phyloP scores from a whole-genome alignment of 1,139 yeast species.

The Yamadazyma triangularis region DNA sequence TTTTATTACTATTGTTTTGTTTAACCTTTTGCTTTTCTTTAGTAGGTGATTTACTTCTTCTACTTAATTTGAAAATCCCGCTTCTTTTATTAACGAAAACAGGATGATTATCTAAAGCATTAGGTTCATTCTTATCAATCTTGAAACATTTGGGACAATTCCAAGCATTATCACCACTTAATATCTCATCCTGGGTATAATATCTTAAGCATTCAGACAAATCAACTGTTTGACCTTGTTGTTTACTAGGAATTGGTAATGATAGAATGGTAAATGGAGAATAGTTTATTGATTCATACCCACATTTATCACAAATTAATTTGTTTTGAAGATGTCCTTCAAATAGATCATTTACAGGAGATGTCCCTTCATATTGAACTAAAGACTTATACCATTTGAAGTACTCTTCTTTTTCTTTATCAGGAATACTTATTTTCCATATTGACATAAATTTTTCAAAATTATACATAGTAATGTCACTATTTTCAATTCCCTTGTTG shows the following conservation, averaged over 20 bases:
- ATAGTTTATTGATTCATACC: conserved; percentile 51
- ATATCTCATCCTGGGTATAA: conserved; percentile 63
- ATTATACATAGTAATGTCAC: conserved; percentile 9
- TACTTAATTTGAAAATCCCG: conserved; percentile 33
- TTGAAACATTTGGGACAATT: conserved; percentile 65
- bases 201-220: conserved; percentile 61
- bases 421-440: conserved; percentile 30
- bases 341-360: conserved; percentile 60
- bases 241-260: conserved; percentile 55
- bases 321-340: conserved; percentile 68
- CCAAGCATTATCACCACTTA: conserved; percentile 77
- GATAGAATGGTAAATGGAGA: conserved; percentile 63
- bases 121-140: conserved; percentile 10
- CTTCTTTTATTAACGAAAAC: conserved; percentile 27
- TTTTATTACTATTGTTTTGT: conserved; percentile 2
- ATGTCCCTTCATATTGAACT: conserved; percentile 53
- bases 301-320: conserved; percentile 61
- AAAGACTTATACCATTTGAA: conserved; percentile 54
- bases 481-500: conserved; percentile 12
- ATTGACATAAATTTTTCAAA: conserved; percentile 24
- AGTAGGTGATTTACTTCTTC: conserved; percentile 14
- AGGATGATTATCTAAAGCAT: conserved; percentile 32
- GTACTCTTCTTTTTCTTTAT: conserved; percentile 45
- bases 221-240: conserved; percentile 26
- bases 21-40: conserved; percentile 6